Base-by-base conservation (phyloP, 2,329 filamentous ascomycete genomes). In the Fusarium coffeatum region DNA sequence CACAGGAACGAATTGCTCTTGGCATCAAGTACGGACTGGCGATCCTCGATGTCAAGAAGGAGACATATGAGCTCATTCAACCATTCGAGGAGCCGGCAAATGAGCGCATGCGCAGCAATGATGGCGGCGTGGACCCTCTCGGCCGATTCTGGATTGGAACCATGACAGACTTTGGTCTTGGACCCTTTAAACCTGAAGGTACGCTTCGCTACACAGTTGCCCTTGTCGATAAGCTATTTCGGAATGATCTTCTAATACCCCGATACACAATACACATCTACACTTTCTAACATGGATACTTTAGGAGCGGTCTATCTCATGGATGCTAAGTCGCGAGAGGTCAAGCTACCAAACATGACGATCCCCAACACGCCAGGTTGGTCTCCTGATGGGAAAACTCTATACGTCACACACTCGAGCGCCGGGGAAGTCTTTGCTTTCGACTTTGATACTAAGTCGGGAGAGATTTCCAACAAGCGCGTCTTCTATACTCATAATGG, bases 331-430 rank as follows among this genome's bases (percentile, higher is more conserved):
- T 84, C 83, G 28, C 83, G 90, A 67, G 85, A 88, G 34, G 85
- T 86, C 40, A 83, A 92, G 69, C 84, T 91, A 62, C 82, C 86
- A 55, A 83, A 84, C 53, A 86, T 97, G 72, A 91, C 86, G 34
- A 97, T 97, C 72, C 94, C 94, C 59, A 97, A 97, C 81, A 91
- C 92, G 50, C 89, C 94, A 51, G 91, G 91, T 69, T 97, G 93
- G 92, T 94, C 92, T 43, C 84, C 85, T 15, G 88, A 92, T 76
- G 84, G 88, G 74, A 88, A 87, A 77, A 93, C 86, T 59, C 89
- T 96, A 86, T 97, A 93, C 85, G 90, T 94, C 77, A 94, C 93
- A 25, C 91, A 97, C 82, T 93, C 93, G 41, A 89, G 90, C 7
- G 88, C 87, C 32, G 85, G 86, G 66, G 88, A 87, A 59, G 90